A percentile compares a stretch with the other conserved stretches of the same genome.
Conservation (phyloP, 345 rosid species). For the Acer saccharum region DNA sequence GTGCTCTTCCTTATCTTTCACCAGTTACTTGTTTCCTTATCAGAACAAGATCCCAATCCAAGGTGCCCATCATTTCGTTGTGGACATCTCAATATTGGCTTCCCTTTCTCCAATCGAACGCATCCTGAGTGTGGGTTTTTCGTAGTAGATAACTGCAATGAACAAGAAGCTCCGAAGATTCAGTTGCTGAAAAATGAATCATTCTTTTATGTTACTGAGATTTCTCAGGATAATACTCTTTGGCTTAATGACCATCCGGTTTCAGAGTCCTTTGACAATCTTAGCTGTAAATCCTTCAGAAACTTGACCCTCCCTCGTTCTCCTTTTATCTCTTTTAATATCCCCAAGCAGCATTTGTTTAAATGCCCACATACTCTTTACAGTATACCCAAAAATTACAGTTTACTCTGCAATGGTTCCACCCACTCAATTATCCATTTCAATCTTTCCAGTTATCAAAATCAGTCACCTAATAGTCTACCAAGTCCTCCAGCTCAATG, state of each 20-base stretch:
- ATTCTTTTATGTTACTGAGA: conserved; percentile 23
- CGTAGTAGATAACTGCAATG: conserved; percentile 19
- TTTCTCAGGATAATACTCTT: conserved; percentile 31
- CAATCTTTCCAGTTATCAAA: too few relatives aligned
- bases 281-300: conserved; percentile 25
- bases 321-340: conserved; percentile 24
- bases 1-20: too few relatives aligned
- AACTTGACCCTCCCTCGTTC: conserved; percentile 29
- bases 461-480: too few relatives aligned
- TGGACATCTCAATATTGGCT: too few relatives aligned
- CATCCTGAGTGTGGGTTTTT: too few relatives aligned
- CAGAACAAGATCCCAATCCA: too few relatives aligned
- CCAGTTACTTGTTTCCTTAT: too few relatives aligned
- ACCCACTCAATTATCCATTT: too few relatives aligned
- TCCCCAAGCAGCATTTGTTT: conserved; percentile 13
- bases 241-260: conserved; percentile 17
- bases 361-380: conserved; percentile 22
- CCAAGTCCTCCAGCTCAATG: conserved; percentile 14
- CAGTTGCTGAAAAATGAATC: conserved; percentile 27
- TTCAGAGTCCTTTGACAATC: too few relatives aligned
- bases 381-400: neutral
- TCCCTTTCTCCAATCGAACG: too few relatives aligned
- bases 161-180: conserved; percentile 8
- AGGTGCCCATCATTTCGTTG: too few relatives aligned
- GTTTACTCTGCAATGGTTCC: neutral